Conservation (phyloP, 2,329 filamentous ascomycete genomes). For the Chaetomium sp. region DNA sequence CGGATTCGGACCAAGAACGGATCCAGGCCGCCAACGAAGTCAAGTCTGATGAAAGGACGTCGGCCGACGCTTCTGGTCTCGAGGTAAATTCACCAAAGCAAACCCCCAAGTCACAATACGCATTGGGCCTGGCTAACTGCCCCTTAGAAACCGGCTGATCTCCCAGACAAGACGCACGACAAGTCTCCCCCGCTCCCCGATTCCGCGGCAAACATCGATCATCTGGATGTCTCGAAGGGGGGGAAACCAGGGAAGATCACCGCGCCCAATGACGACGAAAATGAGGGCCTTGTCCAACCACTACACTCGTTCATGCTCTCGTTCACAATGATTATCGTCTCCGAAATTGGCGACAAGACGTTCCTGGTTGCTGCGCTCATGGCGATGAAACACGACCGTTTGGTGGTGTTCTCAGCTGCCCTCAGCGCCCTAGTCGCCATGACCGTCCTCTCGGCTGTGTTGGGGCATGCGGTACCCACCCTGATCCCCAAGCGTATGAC, state of each 20-base stretch:
- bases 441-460: constrained; percentile 89
- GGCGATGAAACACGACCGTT: constrained; percentile 96
- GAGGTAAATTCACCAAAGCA: constrained; percentile 54
- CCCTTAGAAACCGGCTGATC: constrained; percentile 73
- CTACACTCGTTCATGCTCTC: constrained; percentile 89
- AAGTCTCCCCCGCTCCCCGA: constrained; percentile 70
- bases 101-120: neutral
- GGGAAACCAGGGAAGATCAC: constrained; percentile 39
- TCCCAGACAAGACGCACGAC: constrained; percentile 77
- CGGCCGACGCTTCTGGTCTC: constrained; percentile 51
- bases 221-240: constrained; percentile 56
- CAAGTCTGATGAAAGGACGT: constrained; percentile 43
- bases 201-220: constrained; percentile 65
- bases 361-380: constrained; percentile 96
- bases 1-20: constrained; percentile 78
- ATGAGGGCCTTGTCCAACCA: constrained; percentile 69
- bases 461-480: constrained; percentile 89
- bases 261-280: constrained; percentile 47
- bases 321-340: constrained; percentile 95
- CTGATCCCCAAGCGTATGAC: constrained; percentile 90
- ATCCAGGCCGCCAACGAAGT: constrained; percentile 49
- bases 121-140: constrained; percentile 21
- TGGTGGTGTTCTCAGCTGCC: constrained; percentile 94
- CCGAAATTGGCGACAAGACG: constrained; percentile 97
- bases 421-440: constrained; percentile 88